Evolutionary conservation across 2,329 filamentous ascomycete species (phyloP), one percentile per base, ranked within the genome.

Genomic region (Ophiostoma perfectum): DNA sequence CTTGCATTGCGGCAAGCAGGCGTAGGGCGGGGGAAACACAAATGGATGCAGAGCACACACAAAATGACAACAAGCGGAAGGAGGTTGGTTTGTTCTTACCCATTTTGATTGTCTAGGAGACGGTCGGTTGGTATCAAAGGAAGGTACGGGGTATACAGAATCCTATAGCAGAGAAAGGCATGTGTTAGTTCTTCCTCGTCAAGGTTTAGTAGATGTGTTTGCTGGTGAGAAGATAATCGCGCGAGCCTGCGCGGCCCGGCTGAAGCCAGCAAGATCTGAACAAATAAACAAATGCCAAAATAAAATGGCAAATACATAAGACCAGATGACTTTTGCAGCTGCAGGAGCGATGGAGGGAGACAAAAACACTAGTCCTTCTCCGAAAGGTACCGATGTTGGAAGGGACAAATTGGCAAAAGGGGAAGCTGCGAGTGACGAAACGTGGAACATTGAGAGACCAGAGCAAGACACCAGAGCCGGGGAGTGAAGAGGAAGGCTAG

Each of bases 81-180:
- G 27, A 49, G 16, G 68, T 70, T 12, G 38, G 38, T 9, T 64
- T 74, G 75, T 76, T 77, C 80, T 82, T 82, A 82, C 80, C 80
- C 80, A 82, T 82, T 78, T 75, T 75, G 77, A 78, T 75, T 16
- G 44, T 44, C 36, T 42, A 47, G 38, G 55, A 64, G 36, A 69
- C 42, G 41, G 14, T 27, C 12, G n/a, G 38, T 69, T 6, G 63
- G 44, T 36, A 47, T 66, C 27, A 7, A 55, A 68, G 66, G 67
- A 68, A 74, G 75, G 69, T 47, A 66, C 66, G 55, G 60, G 63
- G 63, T 64, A 58, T 64, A 60, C 44, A 65, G 41, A 67, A 69
- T 65, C 65, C 68, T 69, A 11, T 58, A n/a, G 38, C 18, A 45
- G 55, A 18, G 42, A 27, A 45, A n/a, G 9, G 14, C 38, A 18